These are phyloP conservation scores for Adansonia madagascariensis DNA, from an alignment of 441 rosid species.

Conservation along the genomic window DNA sequence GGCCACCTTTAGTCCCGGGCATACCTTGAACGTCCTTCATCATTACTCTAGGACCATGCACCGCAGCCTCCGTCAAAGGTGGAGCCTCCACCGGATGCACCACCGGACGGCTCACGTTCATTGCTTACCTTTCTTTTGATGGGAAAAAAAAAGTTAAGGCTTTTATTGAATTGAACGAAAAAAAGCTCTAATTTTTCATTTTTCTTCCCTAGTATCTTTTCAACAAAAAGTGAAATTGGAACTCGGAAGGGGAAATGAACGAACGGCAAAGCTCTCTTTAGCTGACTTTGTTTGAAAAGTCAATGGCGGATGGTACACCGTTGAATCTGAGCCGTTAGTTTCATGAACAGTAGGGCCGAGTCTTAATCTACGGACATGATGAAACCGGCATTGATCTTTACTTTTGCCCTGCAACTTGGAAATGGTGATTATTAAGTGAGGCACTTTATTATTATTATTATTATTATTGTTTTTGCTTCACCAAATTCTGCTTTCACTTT, in stretches of 20 bases:
- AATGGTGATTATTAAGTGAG: neutral
- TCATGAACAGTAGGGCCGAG: neutral
- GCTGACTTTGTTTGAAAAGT: neutral
- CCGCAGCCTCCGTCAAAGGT: conserved; percentile 51
- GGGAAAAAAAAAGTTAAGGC: neutral
- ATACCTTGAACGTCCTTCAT: conserved; percentile 84
- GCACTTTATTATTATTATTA: too few relatives aligned
- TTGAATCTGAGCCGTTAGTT: conserved; percentile 12
- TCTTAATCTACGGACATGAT: neutral
- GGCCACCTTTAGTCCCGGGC: conserved; percentile 87
- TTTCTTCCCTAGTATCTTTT: neutral
- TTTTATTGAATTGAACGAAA: neutral
- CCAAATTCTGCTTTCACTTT: too few relatives aligned
- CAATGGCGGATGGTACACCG: neutral
- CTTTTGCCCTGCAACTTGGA: neutral
- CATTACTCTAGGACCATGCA: conserved; percentile 55
- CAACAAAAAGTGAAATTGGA: neutral
- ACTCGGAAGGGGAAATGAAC: neutral
- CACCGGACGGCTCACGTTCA: conserved; percentile 69
- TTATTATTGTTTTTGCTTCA: too few relatives aligned
- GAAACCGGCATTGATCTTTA: neutral
- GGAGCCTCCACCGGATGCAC: conserved; percentile 88
- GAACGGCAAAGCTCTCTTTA: neutral
- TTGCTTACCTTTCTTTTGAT: conserved; percentile 21
- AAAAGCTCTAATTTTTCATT: neutral